Evolutionary conservation across 129 eudicot genomes (phyloP), one percentile per base, ranked within the genome.

Genomic region (Saussurea involucrata): DNA sequence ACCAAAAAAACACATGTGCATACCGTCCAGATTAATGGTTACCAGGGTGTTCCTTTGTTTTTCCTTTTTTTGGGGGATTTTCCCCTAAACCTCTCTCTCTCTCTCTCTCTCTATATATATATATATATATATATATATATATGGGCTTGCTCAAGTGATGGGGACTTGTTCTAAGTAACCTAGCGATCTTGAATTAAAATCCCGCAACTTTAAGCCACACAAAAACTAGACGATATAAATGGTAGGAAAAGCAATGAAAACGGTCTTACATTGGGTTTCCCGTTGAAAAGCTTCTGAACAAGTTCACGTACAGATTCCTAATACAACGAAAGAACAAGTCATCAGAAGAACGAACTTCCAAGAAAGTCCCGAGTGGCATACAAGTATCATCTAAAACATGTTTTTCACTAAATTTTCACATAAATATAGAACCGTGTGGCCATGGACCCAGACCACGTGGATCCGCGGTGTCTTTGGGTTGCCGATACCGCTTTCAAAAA

Each of bases 231-330:
- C 28, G 8, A 29, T 37, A 31, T 32, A 33, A 20, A 55, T 31
- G 34, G 10, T 18, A 24, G 32, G 12, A 58, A 86, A 61, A 46
- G 17, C 55, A 80, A 81, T 4, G 68, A 24, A 44, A 67, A 76
- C 57, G 7, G 75, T 63, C 92, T 93, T 86, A 93, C 98, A 83
- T 58, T 2, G 79, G 63, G 79, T 75, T 78, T 25, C 65, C 83
- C 0, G 85, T 70, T 8, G 90, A 82, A 81, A 92, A 90, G 91
- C 95, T 85, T 83, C 77, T 87, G 87, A 67, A 93, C 82, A 93
- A 84, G 84, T 93, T 93, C 65, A 90, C 69, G 64, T 87, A 79
- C 4, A 76, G 63, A 75, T 88, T 93, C 97, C 98, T 90, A 64
- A 44, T 31, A 58, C 18, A 78, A 32, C 13, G 57, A 61, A 72